These are phyloP conservation scores for Fusarium veterinarium DNA, from an alignment of 2,329 filamentous ascomycete genomes.

Conservation along the genomic window DNA sequence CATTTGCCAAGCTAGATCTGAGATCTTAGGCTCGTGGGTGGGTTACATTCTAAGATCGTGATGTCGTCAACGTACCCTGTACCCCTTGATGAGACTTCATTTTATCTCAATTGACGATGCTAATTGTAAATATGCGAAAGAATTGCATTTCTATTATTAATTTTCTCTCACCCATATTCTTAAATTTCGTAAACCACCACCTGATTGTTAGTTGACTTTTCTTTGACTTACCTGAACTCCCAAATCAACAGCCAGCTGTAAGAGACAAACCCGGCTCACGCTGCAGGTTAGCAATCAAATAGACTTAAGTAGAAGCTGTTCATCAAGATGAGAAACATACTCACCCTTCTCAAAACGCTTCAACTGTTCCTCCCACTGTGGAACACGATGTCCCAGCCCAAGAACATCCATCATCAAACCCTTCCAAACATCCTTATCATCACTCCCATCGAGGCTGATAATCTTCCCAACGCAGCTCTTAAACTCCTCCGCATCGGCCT, in stretches of 20 bases:
- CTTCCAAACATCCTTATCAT: constrained; percentile 12
- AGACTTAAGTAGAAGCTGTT: constrained; percentile 2
- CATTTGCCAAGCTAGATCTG: neutral
- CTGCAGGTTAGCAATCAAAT: accelerated
- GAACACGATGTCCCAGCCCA: constrained; percentile 23
- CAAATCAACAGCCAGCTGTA: neutral
- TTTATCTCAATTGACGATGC: no score
- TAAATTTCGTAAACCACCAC: accelerated
- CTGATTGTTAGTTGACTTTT: neutral
- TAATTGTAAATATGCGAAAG: no score
- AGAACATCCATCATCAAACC: constrained; percentile 19
- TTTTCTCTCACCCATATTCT: accelerated
- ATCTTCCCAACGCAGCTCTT: neutral
- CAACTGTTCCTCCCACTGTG: constrained; percentile 38
- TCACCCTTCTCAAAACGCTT: constrained; percentile 11
- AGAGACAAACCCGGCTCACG: accelerated
- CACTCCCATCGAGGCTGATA: neutral
- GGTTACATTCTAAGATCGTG: neutral
- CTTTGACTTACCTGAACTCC: neutral
- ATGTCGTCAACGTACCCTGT: neutral
- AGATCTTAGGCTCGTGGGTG: neutral
- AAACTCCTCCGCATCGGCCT: constrained; percentile 2
- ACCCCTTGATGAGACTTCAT: accelerated
- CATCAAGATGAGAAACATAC: constrained; percentile 25
- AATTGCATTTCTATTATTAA: neutral